These are phyloP conservation scores for Debaryomyces sp. DNA, from an alignment of 1,139 yeast genomes.

Conservation along the genomic window DNA sequence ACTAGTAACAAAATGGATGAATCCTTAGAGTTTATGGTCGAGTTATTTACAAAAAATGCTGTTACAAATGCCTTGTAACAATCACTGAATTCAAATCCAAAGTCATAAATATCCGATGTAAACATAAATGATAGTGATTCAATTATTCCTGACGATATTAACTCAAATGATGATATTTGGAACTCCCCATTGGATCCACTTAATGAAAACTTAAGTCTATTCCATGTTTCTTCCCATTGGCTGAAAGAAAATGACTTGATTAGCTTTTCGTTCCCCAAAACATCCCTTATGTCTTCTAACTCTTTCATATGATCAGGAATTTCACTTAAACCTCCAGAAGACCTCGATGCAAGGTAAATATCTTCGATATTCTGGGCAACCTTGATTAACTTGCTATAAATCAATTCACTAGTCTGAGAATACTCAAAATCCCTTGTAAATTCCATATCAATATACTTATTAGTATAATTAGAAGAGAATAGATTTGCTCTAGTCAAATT, in stretches of 20 bases:
- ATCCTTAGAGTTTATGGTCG: constrained; percentile 24
- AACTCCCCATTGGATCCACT: constrained; percentile 18
- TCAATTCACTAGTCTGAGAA: constrained; percentile 21
- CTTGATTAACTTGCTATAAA: constrained; percentile 22
- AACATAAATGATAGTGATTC: constrained; percentile 48
- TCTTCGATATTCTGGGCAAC: constrained; percentile 24
- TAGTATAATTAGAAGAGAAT: constrained; percentile 19
- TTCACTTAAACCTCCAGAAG: constrained; percentile 12
- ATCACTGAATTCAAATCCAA: constrained; percentile 23
- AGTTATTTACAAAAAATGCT: constrained; percentile 40
- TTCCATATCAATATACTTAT: constrained; percentile 36
- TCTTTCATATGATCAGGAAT: constrained; percentile 21
- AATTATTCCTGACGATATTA: constrained; percentile 69
- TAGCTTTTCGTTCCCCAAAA: constrained; percentile 14
- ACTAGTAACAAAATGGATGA: constrained; percentile 47
- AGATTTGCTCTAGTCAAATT: constrained; percentile 2
- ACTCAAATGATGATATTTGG: constrained; percentile 70
- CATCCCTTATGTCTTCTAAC: constrained; percentile 20
- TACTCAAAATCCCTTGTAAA: constrained; percentile 32
- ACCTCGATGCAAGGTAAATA: constrained; percentile 20
- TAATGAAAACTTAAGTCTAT: constrained; percentile 34
- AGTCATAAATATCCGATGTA: constrained; percentile 25
- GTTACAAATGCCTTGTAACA: constrained; percentile 50
- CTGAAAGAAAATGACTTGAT: constrained; percentile 22
- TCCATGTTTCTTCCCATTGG: constrained; percentile 55